A percentile compares a stretch with the other conserved stretches of the same genome.
Evolutionary conservation across 2,329 filamentous ascomycete species (phyloP).

Genomic region (Didymellaceae sp.): DNA sequence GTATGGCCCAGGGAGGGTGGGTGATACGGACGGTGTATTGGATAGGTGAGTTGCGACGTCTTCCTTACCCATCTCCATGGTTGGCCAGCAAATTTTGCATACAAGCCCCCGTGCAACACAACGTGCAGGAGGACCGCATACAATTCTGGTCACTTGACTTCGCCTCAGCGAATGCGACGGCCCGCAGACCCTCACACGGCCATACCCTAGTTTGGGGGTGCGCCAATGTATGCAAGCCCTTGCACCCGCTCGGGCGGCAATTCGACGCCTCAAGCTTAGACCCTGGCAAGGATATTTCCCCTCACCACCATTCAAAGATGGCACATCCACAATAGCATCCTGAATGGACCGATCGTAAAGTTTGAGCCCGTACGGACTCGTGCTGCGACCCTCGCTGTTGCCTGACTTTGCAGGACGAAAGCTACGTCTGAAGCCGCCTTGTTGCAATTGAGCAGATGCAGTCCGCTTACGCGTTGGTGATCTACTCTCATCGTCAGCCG

Average conservation of each 20-base stretch:
- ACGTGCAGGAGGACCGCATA: constrained; percentile 59
- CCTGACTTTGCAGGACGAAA: constrained; percentile 21
- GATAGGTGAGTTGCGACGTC: constrained; percentile 78
- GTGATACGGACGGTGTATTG: constrained; percentile 75
- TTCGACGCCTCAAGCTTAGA: constrained; percentile 41
- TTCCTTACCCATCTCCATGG: constrained; percentile 38
- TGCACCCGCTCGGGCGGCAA: constrained; percentile 47
- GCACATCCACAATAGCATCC: constrained; percentile 24
- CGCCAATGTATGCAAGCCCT: constrained; percentile 42
- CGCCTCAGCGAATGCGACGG: constrained; percentile 51
- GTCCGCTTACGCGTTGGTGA: constrained; percentile 48
- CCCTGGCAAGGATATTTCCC: constrained; percentile 34
- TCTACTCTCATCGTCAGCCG: constrained; percentile 38
- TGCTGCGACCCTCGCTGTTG: constrained; percentile 13
- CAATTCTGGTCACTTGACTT: constrained; percentile 67
- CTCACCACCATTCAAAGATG: constrained; percentile 23
- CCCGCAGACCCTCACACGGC: constrained; percentile 44
- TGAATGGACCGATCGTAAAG: constrained; percentile 20
- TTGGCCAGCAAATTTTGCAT: constrained; percentile 36
- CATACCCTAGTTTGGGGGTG: constrained; percentile 42
- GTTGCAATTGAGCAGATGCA: constrained; percentile 35
- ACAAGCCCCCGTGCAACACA: constrained; percentile 36
- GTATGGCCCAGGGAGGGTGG: constrained; percentile 76
- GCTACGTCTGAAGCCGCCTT: constrained; percentile 27
- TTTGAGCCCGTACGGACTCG: constrained; percentile 7